A percentile compares a stretch with the other conserved stretches of the same genome.
Evolutionary conservation across 768 basidiomycete genomes (phyloP).

Genomic region (Kondoa malvinella): DNA sequence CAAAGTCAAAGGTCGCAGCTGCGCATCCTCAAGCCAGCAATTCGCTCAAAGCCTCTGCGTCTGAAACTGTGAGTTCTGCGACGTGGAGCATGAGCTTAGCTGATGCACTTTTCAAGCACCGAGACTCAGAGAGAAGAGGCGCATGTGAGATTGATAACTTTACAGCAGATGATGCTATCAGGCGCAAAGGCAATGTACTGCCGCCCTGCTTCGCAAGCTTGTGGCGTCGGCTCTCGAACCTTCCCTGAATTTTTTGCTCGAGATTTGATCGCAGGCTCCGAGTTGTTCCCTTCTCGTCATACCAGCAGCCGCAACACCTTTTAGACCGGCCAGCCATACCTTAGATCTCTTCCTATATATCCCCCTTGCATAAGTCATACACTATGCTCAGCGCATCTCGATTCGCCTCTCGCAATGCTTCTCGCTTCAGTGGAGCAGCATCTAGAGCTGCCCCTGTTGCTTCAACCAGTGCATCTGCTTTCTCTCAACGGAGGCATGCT

Average conservation of each 20-base stretch:
- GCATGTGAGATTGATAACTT: conserved; percentile 88
- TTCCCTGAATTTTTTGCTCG: too few relatives aligned
- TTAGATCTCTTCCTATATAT: not conserved
- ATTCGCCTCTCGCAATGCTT: not conserved
- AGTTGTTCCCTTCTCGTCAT: too few relatives aligned
- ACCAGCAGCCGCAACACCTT: too few relatives aligned
- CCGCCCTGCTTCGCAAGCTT: too few relatives aligned
- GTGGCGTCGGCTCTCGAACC: too few relatives aligned
- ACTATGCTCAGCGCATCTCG: not conserved
- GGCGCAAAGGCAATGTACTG: too few relatives aligned
- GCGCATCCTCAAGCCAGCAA: conserved; percentile 52
- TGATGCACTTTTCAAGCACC: too few relatives aligned
- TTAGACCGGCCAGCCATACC: not conserved
- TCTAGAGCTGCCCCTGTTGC: not conserved
- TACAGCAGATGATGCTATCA: conserved; percentile 70
- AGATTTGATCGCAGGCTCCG: not conserved
- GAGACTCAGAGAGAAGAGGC: conserved; percentile 46
- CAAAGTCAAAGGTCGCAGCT: conserved; percentile 37
- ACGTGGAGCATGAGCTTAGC: too few relatives aligned
- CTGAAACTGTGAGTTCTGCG: conserved; percentile 46
- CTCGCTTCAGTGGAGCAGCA: not conserved
- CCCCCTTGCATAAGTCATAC: not conserved
- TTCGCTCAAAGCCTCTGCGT: conserved; percentile 46
- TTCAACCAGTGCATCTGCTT: too few relatives aligned
- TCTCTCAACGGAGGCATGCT: not conserved